These are phyloP conservation scores for Chlorella sp. DNA, from an alignment of 139 green algal species.

Conservation along the genomic window DNA sequence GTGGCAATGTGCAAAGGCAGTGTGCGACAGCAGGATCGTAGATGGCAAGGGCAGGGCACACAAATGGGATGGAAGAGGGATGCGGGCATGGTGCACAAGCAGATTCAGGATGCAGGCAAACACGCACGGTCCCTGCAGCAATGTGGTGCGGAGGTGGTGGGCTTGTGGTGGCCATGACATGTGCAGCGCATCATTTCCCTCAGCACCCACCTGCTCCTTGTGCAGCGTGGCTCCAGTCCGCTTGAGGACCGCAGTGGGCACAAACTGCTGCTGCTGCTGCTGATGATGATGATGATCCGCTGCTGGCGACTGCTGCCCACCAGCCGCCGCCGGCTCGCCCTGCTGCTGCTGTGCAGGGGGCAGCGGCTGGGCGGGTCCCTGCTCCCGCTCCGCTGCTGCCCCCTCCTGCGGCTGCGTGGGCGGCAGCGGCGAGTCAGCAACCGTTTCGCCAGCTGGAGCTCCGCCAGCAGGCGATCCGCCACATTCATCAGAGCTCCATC, in stretches of 20 bases:
- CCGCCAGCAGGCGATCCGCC: background rate
- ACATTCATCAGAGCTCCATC: background rate
- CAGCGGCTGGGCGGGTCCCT: conserved; percentile 4
- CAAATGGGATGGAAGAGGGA: background rate
- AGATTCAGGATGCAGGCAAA: background rate
- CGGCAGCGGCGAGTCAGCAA: too few relatives aligned
- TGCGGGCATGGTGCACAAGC: background rate
- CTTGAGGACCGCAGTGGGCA: background rate
- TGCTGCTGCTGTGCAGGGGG: background rate
- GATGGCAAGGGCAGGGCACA: background rate
- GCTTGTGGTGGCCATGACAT: background rate
- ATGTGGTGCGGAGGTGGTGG: background rate
- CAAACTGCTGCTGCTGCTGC: background rate
- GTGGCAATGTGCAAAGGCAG: too few relatives aligned
- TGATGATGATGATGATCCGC: too few relatives aligned
- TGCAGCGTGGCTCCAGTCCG: background rate
- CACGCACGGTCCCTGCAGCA: background rate
- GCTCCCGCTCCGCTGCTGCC: background rate
- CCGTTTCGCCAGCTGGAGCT: too few relatives aligned
- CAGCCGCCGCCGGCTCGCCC: background rate
- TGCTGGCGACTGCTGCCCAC: background rate
- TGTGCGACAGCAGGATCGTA: too few relatives aligned
- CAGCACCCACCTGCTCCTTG: background rate
- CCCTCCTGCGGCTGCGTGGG: background rate
- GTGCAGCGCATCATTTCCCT: background rate